Base-by-base conservation (phyloP, 2,329 filamentous ascomycete species). In the Neodidymelliopsis sp. region DNA sequence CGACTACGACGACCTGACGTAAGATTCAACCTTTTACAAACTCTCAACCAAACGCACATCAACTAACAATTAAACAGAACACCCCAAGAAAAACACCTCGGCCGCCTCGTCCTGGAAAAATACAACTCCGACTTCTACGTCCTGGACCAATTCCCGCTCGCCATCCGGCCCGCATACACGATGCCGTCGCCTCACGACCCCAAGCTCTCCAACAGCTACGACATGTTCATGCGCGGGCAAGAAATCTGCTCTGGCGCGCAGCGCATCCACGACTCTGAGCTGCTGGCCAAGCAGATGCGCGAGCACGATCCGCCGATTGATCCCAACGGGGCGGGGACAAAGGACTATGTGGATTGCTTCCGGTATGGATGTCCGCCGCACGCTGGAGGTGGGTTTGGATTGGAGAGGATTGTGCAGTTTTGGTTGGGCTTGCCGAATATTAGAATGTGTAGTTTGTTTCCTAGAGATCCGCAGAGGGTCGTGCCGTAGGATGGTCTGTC, bases 71-170 rank as follows among this genome's bases (percentile, higher is more conserved):
- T 2, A 22, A 19, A 9, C 43, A 79, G 76, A 67, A 94, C 89
- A 0, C 86, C 89, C 0, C 87, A 93, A 68, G 90, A 94, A 73
- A 92, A 92, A 76, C 89, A 88, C n/a, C 86, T 97, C 7, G 94
- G 94, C 49, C 86, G 85, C 19, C 81, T 97, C 36, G 85, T 97
- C 59, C 87, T 90, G 48, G 82, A 90, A 64, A 97, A 96, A 77
- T 96, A 88, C 81, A 84, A 88, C 70, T 94, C 91, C 52, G 94
- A 99, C 77, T 97, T 97, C 78, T 97, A 96, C 78, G 87, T 95
- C 16, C 83, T 99, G 55, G 93, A 97, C 80, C 94, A 97, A 76
- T 99, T 96, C 81, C 94, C 94, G 33, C 86, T 94, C 73, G 80
- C 81, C 27, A 90, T 94, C 15, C 85, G 94, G 22, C 93, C 93